Percentiles rank a stretch among this genome's conserved stretches.
Evolutionary conservation across 2,329 filamentous ascomycete genomes (phyloP).

Genomic region (Xylariaceae sp.): DNA sequence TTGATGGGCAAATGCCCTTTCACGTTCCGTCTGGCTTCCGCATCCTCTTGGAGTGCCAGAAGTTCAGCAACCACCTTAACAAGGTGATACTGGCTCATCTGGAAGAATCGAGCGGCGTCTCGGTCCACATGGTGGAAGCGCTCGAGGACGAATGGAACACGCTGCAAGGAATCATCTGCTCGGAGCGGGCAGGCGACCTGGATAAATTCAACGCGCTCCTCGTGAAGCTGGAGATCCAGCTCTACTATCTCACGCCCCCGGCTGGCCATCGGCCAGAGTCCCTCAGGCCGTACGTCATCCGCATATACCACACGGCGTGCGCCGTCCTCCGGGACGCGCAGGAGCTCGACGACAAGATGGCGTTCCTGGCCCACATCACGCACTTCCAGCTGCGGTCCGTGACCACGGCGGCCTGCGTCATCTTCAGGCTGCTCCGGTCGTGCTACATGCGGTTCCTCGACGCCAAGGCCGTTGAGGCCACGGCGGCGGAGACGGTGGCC

Average conservation of each 20-base stretch:
- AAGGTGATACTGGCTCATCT: constrained; percentile 43
- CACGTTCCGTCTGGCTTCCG: constrained; percentile 40
- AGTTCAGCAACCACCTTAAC: constrained; percentile 45
- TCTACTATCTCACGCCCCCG: constrained; percentile 46
- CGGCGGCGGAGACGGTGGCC: constrained; percentile 28
- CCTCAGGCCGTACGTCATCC: constrained; percentile 41
- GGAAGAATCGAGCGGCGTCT: constrained; percentile 41
- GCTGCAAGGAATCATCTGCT: constrained; percentile 41
- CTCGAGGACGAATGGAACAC: constrained; percentile 49
- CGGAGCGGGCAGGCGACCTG: constrained; percentile 43
- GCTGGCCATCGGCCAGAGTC: constrained; percentile 34
- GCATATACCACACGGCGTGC: constrained; percentile 44
- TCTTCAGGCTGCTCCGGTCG: constrained; percentile 42
- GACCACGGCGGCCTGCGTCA: constrained; percentile 40
- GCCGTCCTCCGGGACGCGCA: constrained; percentile 39
- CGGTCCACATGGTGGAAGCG: constrained; percentile 40
- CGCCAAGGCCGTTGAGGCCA: constrained; percentile 10
- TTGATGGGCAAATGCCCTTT: constrained; percentile 36
- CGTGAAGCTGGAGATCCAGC: constrained; percentile 48
- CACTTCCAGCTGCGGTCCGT: constrained; percentile 45
- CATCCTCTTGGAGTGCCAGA: constrained; percentile 44
- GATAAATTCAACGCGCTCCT: constrained; percentile 45
- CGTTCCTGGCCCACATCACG: constrained; percentile 40
- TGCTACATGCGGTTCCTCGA: constrained; percentile 33
- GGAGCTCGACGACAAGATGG: constrained; percentile 36